Percentiles rank a stretch among this genome's conserved stretches.
phyloP scores from a whole-genome alignment of 2,329 filamentous ascomycete species.

The Penicillium sp. region DNA sequence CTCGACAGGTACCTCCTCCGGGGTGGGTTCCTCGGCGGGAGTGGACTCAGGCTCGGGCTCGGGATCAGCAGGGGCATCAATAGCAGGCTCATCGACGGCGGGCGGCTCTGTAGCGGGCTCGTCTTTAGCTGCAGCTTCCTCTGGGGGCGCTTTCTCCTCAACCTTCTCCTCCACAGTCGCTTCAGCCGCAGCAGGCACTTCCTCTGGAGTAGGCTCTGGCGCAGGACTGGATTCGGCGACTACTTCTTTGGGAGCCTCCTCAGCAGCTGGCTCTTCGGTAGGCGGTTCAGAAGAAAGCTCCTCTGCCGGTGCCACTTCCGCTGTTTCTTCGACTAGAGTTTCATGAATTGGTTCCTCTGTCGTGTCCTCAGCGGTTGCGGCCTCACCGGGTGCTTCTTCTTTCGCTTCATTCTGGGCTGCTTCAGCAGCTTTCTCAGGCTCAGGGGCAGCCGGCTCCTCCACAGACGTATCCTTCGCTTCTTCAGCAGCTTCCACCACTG shows the following conservation, averaged over 20 bases:
- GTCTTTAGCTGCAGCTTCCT: constrained; percentile 16
- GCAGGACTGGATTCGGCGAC: background rate
- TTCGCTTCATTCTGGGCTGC: background rate
- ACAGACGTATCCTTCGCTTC: constrained; percentile 1
- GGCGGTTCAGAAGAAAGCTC: constrained; percentile 2
- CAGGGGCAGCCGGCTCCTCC: background rate
- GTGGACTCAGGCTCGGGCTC: background rate
- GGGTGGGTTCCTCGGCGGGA: constrained; percentile 1
- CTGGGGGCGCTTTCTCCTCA: constrained; percentile 11
- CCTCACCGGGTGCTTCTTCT: constrained; percentile 4
- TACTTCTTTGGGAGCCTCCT: constrained; percentile 16
- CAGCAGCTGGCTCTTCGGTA: constrained; percentile 13
- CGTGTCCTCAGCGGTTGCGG: background rate
- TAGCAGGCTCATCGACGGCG: constrained; percentile 12
- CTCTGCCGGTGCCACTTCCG: constrained; percentile 1
- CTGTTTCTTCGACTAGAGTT: background rate
- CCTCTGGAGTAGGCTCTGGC: background rate
- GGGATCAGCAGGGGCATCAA: constrained; percentile 9
- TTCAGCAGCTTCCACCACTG: background rate
- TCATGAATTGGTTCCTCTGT: constrained; percentile 5
- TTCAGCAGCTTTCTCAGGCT: constrained; percentile 9
- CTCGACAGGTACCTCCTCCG: constrained; percentile 8
- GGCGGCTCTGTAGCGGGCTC: constrained; percentile 6
- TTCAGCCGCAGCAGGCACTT: constrained; percentile 17
- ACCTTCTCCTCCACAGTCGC: constrained; percentile 8